Percentiles rank a stretch among this genome's conserved stretches.
Conservation (phyloP, 768 basidiomycete species). For the Hericium alpestre region DNA sequence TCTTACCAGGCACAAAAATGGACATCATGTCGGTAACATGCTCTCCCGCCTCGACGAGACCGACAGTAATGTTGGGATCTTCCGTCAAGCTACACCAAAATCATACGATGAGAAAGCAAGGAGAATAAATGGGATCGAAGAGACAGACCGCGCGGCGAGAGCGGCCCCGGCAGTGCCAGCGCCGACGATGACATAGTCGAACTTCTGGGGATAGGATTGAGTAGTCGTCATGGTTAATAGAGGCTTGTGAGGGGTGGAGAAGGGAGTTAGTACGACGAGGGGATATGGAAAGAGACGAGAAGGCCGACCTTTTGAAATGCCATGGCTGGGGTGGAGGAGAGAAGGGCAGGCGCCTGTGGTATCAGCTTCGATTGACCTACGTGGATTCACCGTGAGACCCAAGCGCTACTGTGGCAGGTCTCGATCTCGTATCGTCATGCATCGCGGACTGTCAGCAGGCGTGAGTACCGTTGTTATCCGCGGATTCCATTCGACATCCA, state of each 20-base stretch:
- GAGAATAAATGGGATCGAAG: not conserved
- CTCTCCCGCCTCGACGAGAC: not conserved
- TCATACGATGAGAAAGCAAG: not conserved
- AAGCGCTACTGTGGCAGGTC: no score
- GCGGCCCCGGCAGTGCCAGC: not conserved
- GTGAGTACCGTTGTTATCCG: no score
- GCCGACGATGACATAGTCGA: not conserved
- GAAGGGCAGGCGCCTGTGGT: no score
- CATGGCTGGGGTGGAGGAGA: no score
- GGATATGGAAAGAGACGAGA: not conserved
- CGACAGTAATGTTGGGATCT: not conserved
- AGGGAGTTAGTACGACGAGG: not conserved
- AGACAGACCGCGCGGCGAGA: not conserved
- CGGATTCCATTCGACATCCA: no score
- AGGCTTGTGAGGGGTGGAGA: not conserved
- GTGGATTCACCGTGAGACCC: no score
- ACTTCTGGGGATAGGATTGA: not conserved
- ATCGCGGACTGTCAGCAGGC: no score
- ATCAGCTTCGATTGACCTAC: no score
- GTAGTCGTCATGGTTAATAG: not conserved
- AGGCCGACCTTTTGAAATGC: not conserved
- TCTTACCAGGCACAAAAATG: not conserved
- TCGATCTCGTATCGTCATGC: no score
- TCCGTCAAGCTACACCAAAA: not conserved
- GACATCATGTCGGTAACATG: not conserved